Evolutionary conservation across 2,329 filamentous ascomycete genomes (phyloP), one percentile per base, ranked within the genome.

Genomic region (Diplodia intermedia): DNA sequence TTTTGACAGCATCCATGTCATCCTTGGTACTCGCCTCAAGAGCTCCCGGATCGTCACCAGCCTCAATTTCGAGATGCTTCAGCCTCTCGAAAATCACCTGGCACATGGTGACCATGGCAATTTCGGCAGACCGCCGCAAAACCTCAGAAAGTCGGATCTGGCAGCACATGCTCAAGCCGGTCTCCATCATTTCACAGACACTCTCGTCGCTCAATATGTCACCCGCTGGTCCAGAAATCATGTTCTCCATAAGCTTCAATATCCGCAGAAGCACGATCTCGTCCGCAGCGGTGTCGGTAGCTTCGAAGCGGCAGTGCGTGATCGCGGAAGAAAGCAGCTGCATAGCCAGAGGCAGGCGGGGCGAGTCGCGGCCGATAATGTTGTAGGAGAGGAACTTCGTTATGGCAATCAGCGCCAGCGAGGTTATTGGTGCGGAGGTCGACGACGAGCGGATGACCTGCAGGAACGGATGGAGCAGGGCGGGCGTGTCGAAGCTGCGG

Each of bases 151-250:
- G 89, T 67, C 94, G 89, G 67, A 92, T 88, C 76, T 98, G 94
- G 71, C 94, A 99, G 83, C 95, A 99, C 84, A 99, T 98, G 76
- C 93, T 97, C 72, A 99, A 81, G 1, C 94, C 95, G 1, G 93
- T 94, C 78, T 97, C 95, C 94, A 99, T 98, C 93, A 99, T 98
- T 78, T 97, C 93, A 77, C 96, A 99, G 12, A 99, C 93, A 76
- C 94, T 98, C 81, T 98, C 94, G 75, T 99, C 95, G 69, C 94
- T 96, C n/a, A 99, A 83, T 12, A 98, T 88, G 72, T 96, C 91
- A 47, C 95, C 95, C 36, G 94, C 93, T 0, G 94, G 92, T 0
- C 95, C 92, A 18, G 94, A 96, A 74, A 99, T 90, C 91, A 99
- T 97, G 75, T 93, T 92, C 80, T 99, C 95, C 95, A 99, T 99